Base-by-base conservation (phyloP, 2,329 filamentous ascomycete genomes). In the Bipolaris cookei region DNA sequence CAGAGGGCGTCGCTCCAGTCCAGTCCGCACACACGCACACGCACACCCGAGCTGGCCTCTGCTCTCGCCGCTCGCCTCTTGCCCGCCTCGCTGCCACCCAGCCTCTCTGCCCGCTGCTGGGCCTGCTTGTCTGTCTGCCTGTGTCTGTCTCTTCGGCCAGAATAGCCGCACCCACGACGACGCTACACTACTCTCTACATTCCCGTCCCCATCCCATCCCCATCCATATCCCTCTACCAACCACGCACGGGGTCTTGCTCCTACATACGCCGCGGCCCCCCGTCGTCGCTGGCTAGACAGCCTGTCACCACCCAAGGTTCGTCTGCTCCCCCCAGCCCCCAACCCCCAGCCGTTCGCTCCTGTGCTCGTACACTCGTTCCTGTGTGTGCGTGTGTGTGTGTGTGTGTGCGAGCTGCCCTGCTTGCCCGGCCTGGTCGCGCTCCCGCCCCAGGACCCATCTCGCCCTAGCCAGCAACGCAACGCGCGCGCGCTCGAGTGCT, bases 261-360 rank as follows among this genome's bases (percentile, higher is more conserved):
- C 25, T 28, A 28, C 7, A 28, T 10, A 28, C 25, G 7, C 25
- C 25, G 25, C 34, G 4, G 34, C 13, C 49, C 44, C 34, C 38
- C 21, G 21, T 42, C 38, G 37, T 37, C 54, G 58, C 59, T 61
- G 57, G 59, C 48, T 51, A 51, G 52, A 60, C 47, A 39, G 47
- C 39, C 41, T n/a, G 35, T 18, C 28, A 45, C 53, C 20, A 23
- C 28, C 54, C 42, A 56, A 51, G 54, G 48, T 56, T 45, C 41
- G 48, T 52, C 45, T n/a, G 39, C 48, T 30, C 54, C 28, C 13
- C 16, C 37, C 3, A 20, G 2, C 37, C 39, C 41, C 35, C 35
- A 7, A 1, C 35, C 35, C 25, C n/a, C 59, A 57, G 21, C 49
- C 54, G 54, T 50, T 50, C 48, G 53, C 25, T 28, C 25, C 25